phyloP scores from a whole-genome alignment of 495 filamentous ascomycete genomes.

The Tuber borchii region DNA sequence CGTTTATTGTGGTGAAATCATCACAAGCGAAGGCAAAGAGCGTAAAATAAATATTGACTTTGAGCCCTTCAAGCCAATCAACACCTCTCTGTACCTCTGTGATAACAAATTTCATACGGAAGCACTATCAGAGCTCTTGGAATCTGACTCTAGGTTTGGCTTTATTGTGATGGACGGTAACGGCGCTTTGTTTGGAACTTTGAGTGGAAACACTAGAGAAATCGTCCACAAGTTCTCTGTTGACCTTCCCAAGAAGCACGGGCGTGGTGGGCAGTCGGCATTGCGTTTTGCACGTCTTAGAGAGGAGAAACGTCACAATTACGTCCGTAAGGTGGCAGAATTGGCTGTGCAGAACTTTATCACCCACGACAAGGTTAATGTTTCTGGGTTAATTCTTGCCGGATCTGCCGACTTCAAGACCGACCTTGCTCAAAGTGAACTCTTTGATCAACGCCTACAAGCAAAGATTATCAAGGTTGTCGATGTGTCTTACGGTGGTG shows the following conservation, averaged over 20 bases:
- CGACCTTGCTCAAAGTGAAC: conserved; percentile 92
- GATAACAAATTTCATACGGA: conserved; percentile 99
- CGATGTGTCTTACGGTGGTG: conserved; percentile 95
- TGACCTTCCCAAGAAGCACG: conserved; percentile 98
- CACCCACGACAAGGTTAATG: conserved; percentile 94
- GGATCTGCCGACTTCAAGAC: conserved; percentile 99
- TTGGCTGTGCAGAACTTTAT: conserved; percentile 97
- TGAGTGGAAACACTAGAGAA: conserved; percentile 93
- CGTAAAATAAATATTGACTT: conserved; percentile 99
- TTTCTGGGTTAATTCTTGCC: conserved; percentile 85
- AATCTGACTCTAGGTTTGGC: conserved; percentile 97
- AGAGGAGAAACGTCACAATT: conserved; percentile 99
- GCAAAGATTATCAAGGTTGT: conserved; percentile 98
- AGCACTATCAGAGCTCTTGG: conserved; percentile 87
- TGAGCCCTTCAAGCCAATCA: conserved; percentile 99
- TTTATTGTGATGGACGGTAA: conserved; percentile 99
- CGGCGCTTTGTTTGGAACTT: conserved; percentile 89
- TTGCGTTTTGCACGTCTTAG: conserved; percentile 97
- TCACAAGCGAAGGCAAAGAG: conserved; percentile 96
- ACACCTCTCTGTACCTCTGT: conserved; percentile 96
- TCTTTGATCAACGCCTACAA: conserved; percentile 91
- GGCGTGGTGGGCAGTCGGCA: conserved; percentile 97
- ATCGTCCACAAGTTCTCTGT: conserved; percentile 96
- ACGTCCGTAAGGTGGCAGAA: conserved; percentile 96
- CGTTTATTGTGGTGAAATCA: conserved; percentile 99